These are phyloP conservation scores for Raphanus sativus DNA, from an alignment of 345 rosid genomes.

Conservation along the genomic window DNA sequence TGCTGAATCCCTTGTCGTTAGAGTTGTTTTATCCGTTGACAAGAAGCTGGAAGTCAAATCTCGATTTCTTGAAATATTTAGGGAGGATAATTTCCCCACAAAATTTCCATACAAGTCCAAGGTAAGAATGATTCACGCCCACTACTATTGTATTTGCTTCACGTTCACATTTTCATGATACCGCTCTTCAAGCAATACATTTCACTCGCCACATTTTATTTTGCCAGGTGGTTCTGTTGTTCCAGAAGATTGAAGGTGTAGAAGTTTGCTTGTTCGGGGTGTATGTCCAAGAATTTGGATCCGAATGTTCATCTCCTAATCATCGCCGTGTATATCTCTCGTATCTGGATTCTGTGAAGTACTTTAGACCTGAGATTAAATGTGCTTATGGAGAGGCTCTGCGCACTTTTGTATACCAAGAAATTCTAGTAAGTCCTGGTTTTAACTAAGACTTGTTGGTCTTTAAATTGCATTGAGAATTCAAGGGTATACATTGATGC, in stretches of 20 bases:
- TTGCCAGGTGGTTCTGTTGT: constrained; percentile 81
- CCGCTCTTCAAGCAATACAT: constrained; percentile 13
- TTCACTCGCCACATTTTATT: constrained; percentile 20
- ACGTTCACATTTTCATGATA: neutral
- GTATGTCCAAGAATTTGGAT: constrained; percentile 99
- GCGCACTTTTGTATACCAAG: constrained; percentile 96
- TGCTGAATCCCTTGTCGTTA: constrained; percentile 89
- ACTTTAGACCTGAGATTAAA: constrained; percentile 93
- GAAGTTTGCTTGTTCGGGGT: constrained; percentile 98
- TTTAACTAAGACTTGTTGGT: constrained; percentile 3
- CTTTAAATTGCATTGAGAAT: constrained; percentile 11
- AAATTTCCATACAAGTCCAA: constrained; percentile 96
- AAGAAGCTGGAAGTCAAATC: constrained; percentile 97
- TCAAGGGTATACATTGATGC: constrained; percentile 8
- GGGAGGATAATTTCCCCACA: constrained; percentile 79
- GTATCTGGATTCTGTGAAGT: constrained; percentile 96
- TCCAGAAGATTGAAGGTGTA: constrained; percentile 99
- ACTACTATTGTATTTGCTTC: constrained; percentile 7
- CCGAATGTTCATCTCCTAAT: constrained; percentile 90
- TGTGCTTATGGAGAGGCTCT: constrained; percentile 94
- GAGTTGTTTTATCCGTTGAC: constrained; percentile 99
- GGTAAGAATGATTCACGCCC: constrained; percentile 45
- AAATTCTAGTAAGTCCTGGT: constrained; percentile 69
- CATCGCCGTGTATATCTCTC: constrained; percentile 98
- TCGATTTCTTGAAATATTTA: constrained; percentile 91